A percentile compares a stretch with the other conserved stretches of the same genome.
These are phyloP conservation scores for Amniculicola lignicola DNA, from an alignment of 495 filamentous ascomycete genomes.

Conservation along the genomic window DNA sequence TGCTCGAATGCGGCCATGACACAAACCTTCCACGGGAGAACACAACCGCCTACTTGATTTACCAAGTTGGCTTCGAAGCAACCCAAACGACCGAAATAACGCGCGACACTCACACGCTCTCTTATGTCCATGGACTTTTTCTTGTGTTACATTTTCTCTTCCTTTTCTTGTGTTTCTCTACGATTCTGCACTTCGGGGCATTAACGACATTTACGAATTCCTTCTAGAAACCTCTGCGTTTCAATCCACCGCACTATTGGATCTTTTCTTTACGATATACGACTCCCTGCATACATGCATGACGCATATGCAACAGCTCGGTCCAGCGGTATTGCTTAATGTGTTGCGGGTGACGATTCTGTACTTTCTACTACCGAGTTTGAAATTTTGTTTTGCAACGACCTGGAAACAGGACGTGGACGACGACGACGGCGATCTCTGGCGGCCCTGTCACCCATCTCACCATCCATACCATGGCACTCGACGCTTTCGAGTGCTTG, in stretches of 20 bases:
- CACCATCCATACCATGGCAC: neutral
- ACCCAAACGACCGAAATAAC: neutral
- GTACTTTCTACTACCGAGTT: constrained; percentile 31
- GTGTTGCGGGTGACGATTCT: constrained; percentile 35
- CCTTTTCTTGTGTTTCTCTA: constrained; percentile 30
- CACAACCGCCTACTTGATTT: constrained; percentile 9
- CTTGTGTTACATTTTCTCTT: constrained; percentile 28
- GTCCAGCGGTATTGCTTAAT: constrained; percentile 18
- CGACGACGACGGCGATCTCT: neutral
- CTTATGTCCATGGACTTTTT: constrained; percentile 22
- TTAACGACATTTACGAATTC: constrained; percentile 34
- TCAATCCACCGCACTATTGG: constrained; percentile 13
- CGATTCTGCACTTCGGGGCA: constrained; percentile 20
- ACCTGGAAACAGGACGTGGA: constrained; percentile 27
- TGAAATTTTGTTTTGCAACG: constrained; percentile 30
- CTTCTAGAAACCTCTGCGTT: constrained; percentile 12
- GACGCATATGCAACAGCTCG: constrained; percentile 25
- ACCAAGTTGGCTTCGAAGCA: neutral
- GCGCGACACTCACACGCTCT: constrained; percentile 3
- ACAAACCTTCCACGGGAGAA: constrained; percentile 1
- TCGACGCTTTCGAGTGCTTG: neutral
- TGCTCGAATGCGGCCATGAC: constrained; percentile 16
- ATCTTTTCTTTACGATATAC: constrained; percentile 31
- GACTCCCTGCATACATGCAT: constrained; percentile 32
- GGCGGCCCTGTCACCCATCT: constrained; percentile 21